These are phyloP conservation scores for Boletus subcaerulescens DNA, from an alignment of 768 basidiomycete species.

Conservation along the genomic window DNA sequence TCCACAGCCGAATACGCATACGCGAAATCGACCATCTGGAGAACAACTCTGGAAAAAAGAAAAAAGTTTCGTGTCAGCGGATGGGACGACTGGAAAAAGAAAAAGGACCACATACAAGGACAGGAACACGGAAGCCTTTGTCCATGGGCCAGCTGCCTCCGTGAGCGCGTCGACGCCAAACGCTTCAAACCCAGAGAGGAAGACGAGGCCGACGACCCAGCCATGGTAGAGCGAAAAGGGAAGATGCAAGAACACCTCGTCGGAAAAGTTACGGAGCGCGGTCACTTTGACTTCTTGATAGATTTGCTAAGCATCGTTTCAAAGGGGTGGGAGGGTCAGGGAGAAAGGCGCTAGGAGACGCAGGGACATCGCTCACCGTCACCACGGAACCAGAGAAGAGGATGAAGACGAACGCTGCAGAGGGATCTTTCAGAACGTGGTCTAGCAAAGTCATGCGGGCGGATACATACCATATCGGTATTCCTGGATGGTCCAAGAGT, in stretches of 20 bases:
- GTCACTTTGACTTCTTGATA: constrained; percentile 64
- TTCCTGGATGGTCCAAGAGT: constrained; percentile 53
- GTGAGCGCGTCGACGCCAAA: constrained; percentile 57
- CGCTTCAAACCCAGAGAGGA: constrained; percentile 57
- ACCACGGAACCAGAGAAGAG: constrained; percentile 50
- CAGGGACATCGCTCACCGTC: constrained; percentile 29
- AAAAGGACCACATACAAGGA: constrained; percentile 39
- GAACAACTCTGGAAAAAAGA: constrained; percentile 40
- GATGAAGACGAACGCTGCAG: constrained; percentile 36
- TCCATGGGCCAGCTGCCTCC: constrained; percentile 53
- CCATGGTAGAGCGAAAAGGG: constrained; percentile 73
- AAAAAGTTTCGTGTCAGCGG: not conserved
- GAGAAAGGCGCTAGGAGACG: not conserved
- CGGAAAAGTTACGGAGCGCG: constrained; percentile 44
- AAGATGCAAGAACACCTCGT: constrained; percentile 67
- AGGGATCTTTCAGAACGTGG: constrained; percentile 17
- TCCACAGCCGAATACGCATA: constrained; percentile 65
- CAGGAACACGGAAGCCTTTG: constrained; percentile 60
- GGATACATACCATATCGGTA: constrained; percentile 40
- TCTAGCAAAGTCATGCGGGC: not conserved
- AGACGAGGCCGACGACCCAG: constrained; percentile 51
- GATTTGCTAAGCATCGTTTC: constrained; percentile 42
- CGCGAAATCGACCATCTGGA: constrained; percentile 55
- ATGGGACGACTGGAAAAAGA: not conserved
- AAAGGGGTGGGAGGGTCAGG: not conserved